phyloP scores from a whole-genome alignment of 768 basidiomycete genomes.

The Cyclocybe cylindracea region DNA sequence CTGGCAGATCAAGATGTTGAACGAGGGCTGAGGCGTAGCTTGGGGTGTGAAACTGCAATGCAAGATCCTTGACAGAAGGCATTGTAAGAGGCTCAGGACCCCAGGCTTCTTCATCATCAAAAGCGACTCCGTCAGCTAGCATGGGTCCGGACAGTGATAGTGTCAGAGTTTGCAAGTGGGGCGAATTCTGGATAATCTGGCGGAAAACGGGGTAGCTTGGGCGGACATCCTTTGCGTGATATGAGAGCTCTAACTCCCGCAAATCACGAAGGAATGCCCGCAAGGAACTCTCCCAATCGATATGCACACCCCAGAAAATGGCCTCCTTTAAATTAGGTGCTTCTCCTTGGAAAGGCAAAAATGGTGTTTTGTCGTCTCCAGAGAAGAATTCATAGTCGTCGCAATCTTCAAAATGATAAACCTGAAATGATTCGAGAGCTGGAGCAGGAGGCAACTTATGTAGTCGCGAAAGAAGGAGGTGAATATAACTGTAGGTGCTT shows the following conservation, averaged over 20 bases:
- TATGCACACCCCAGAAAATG: constrained; percentile 68
- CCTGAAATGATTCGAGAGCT: constrained; percentile 49
- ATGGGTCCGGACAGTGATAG: constrained; percentile 60
- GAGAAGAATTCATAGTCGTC: constrained; percentile 41
- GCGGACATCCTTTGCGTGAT: constrained; percentile 62
- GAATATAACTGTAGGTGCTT: constrained; percentile 47
- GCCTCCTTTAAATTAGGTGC: constrained; percentile 52
- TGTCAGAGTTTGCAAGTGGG: constrained; percentile 52
- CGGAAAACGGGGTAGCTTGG: constrained; percentile 57
- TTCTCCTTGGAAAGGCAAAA: constrained; percentile 53
- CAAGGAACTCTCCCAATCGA: constrained; percentile 59
- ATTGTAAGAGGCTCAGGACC: constrained; percentile 35
- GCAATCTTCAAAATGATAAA: constrained; percentile 59
- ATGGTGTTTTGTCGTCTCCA: constrained; percentile 37
- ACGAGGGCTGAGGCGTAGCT: constrained; percentile 39
- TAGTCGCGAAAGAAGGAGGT: constrained; percentile 41
- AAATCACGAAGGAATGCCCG: constrained; percentile 46
- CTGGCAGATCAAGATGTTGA: constrained; percentile 39
- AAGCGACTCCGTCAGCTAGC: constrained; percentile 14
- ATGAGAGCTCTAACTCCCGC: constrained; percentile 57
- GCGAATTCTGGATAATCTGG: constrained; percentile 51
- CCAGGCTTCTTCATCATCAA: constrained; percentile 33
- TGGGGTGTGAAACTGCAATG: constrained; percentile 40
- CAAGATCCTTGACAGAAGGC: constrained; percentile 39
- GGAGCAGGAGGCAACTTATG: constrained; percentile 49